Evolutionary conservation across 73 alveolate genomes (phyloP), one percentile per base, ranked within the genome.

Genomic region (Paramecium tetraurelia): DNA sequence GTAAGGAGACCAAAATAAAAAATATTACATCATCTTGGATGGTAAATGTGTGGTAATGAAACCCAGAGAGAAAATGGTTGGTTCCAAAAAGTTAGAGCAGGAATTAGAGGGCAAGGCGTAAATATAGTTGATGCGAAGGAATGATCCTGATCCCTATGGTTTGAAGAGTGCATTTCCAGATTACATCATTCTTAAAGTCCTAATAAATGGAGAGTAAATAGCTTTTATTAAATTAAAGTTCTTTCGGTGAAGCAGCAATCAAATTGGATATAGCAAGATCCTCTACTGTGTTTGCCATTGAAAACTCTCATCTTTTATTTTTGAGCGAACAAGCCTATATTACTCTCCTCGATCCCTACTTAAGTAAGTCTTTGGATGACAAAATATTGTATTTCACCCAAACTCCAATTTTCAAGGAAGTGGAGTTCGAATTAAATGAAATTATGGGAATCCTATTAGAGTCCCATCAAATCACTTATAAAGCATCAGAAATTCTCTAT

Each of bases 111-210:
- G 84, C 24, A 31, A 53, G 7, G 69, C 84, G 11, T 33, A 63
- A 63, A 63, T 27, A 63, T 27, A 63, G n/a, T 31, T 63, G 20
- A 63, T 33, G 41, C 11, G 46, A 43, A 80, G 16, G 14, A 41
- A 24, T 21, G 90, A 80, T 31, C 27, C 48, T 43, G 90, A 80
- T 80, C 90, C 90, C 4, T 48, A 44, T 80, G 90, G 90, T 8
- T 35, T 80, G 12, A 80, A n/a, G 12, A 80, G 90, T 80, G 53
- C 90, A 43, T 80, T 80, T 44, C 90, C 90, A 41, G 90, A 80
- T 40, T 80, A 80, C 18, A 24, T 80, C 10, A 48, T 80, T 8
- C 44, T 80, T 16, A 80, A 80, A 46, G 75, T 80, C 36, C 21
- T 80, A 31, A 22, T 44, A 9, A 27, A 33, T 31, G 90, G 90